phyloP scores from a whole-genome alignment of 495 filamentous ascomycete species.

The Baudoinia panamericana region DNA sequence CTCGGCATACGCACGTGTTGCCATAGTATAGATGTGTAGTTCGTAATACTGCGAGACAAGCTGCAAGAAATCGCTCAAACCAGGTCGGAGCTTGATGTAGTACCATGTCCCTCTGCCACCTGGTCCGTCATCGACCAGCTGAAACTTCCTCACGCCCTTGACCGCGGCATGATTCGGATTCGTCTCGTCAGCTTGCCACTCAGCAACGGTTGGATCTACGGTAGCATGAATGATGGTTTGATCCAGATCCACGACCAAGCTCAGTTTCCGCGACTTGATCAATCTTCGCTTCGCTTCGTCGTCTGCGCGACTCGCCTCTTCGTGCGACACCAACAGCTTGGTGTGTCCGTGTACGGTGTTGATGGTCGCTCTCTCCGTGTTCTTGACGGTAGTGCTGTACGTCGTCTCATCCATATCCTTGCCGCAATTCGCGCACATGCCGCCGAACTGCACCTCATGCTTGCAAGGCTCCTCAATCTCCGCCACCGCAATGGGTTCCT shows the following conservation, averaged over 20 bases:
- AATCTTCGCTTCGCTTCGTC: conserved; percentile 74
- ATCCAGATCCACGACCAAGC: conserved; percentile 91
- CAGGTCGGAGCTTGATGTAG: conserved; percentile 96
- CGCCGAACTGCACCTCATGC: conserved; percentile 80
- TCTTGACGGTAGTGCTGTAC: conserved; percentile 45
- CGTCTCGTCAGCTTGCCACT: conserved; percentile 78
- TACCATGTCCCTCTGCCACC: conserved; percentile 70
- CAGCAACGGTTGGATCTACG: conserved; percentile 87
- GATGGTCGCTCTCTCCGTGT: conserved; percentile 71
- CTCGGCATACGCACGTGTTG: conserved; percentile 84
- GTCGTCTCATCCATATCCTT: conserved; percentile 84
- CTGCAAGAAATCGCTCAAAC: conserved; percentile 69
- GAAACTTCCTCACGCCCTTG: conserved; percentile 74
- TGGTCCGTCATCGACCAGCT: conserved; percentile 73
- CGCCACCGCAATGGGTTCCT: conserved; percentile 39
- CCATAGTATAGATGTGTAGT: conserved; percentile 98
- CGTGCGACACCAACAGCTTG: conserved; percentile 46
- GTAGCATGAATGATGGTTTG: conserved; percentile 98
- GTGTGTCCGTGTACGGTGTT: conserved; percentile 88
- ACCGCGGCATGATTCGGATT: conserved; percentile 89
- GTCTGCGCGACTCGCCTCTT: conserved; percentile 68
- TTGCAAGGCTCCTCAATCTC: conserved; percentile 83
- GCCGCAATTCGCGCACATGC: conserved; percentile 81
- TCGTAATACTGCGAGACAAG: conserved; percentile 74
- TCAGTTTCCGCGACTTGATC: conserved; percentile 65